Percentiles rank a stretch among this genome's conserved stretches.
phyloP scores from a whole-genome alignment of 106 monocot species.

The Allium fistulosum region DNA sequence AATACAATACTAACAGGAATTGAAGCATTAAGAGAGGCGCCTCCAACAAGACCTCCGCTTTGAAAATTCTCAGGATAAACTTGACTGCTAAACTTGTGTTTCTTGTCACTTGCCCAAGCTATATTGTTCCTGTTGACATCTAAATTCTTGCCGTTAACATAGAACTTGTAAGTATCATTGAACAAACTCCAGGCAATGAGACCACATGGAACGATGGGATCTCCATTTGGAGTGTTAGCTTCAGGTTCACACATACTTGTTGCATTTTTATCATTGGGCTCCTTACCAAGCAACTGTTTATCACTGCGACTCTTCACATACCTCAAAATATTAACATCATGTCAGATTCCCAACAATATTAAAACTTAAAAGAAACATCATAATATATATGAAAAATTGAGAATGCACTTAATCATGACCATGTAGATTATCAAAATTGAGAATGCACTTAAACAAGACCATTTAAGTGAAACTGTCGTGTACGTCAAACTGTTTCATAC shows the following conservation, averaged over 20 bases:
- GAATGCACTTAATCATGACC: too few species aligned
- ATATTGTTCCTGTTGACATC: conserved; percentile 66
- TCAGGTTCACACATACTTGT: conserved; percentile 46
- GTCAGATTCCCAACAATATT: too few species aligned
- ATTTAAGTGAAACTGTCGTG: background rate
- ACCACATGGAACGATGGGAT: conserved; percentile 71
- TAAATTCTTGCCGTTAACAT: conserved; percentile 19
- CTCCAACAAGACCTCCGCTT: conserved; percentile 54
- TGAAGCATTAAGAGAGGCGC: conserved; percentile 51
- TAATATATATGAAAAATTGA: too few species aligned
- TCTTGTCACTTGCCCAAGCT: conserved; percentile 65
- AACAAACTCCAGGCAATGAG: conserved; percentile 90
- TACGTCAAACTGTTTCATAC: too few species aligned
- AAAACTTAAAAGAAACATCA: too few species aligned
- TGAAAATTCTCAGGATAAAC: conserved; percentile 82
- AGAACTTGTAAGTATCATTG: conserved; percentile 71
- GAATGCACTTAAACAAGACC: background rate
- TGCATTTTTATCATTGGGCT: conserved; percentile 5
- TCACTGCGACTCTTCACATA: conserved; percentile 78
- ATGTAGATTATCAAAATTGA: too few species aligned
- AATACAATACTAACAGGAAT: conserved; percentile 38
- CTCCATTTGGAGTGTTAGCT: conserved; percentile 23
- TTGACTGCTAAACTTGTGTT: conserved; percentile 50
- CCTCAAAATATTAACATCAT: conserved; percentile 15
- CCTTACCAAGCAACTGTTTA: conserved; percentile 38